These are phyloP conservation scores for Diversispora epigaea DNA, from an alignment of 192 early-diverging fungal genomes.

Conservation along the genomic window DNA sequence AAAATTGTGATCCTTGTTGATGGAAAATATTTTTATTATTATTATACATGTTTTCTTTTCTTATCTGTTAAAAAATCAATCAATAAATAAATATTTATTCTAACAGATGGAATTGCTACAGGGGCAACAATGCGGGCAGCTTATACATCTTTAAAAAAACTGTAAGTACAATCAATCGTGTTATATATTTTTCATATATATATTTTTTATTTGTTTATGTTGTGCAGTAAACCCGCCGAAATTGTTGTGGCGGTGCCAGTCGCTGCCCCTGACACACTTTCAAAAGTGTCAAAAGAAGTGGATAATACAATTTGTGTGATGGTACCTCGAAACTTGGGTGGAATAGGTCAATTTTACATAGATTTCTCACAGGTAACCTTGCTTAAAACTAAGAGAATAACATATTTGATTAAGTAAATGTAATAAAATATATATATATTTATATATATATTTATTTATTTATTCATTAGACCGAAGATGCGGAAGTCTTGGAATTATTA, in stretches of 20 bases:
- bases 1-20: constrained; percentile 30
- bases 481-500: constrained; percentile 28
- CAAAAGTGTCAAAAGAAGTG: constrained; percentile 10
- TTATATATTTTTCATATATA: neutral
- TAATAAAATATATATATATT: too few relatives aligned
- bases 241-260: constrained; percentile 30
- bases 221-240: constrained; percentile 25
- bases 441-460: neutral
- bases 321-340: neutral
- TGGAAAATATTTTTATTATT: constrained; percentile 10
- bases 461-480: constrained; percentile 29
- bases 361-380: constrained; percentile 11
- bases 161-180: neutral
- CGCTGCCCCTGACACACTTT: constrained; percentile 21
- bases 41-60: neutral
- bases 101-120: constrained; percentile 25
- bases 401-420: too few relatives aligned
- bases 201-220: neutral
- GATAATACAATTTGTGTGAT: constrained; percentile 28
- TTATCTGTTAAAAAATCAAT: neutral
- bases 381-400: neutral
- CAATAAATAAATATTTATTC: neutral
- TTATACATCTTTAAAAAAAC: constrained; percentile 4
- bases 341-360: constrained; percentile 25
- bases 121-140: constrained; percentile 31